phyloP scores from a whole-genome alignment of 176 grass and related monocot genomes.

The Musa schizocarpa region DNA sequence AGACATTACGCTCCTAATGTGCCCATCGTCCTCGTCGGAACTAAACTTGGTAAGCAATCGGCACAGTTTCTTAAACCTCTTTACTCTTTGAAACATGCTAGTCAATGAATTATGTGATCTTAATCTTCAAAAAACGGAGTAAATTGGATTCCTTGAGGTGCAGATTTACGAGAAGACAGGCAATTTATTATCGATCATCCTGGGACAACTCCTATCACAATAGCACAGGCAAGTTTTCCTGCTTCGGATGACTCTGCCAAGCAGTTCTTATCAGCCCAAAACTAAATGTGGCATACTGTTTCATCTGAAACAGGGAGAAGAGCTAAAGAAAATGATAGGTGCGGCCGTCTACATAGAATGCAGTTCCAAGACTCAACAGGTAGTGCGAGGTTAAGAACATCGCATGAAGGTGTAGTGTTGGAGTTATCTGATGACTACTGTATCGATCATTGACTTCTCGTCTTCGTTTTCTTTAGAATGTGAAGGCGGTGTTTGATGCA shows the following conservation, averaged over 20 bases:
- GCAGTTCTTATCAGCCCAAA: background rate
- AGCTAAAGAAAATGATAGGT: slow-evolving; percentile 15
- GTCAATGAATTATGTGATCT: background rate
- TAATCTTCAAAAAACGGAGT: background rate
- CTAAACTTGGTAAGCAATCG: slow-evolving; percentile 15
- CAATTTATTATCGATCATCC: slow-evolving; percentile 18
- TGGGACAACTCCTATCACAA: background rate
- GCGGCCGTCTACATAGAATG: slow-evolving; percentile 16
- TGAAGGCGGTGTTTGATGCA: slow-evolving; percentile 62
- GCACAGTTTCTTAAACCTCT: background rate
- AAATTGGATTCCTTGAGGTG: background rate
- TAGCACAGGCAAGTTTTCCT: slow-evolving; percentile 2
- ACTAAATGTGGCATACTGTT: background rate
- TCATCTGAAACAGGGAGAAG: slow-evolving; percentile 13
- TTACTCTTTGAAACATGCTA: no score
- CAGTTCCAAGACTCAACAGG: slow-evolving; percentile 24
- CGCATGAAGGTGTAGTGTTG: no score
- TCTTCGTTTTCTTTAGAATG: slow-evolving; percentile 33
- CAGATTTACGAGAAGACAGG: slow-evolving; percentile 19
- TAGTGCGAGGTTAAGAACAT: background rate
- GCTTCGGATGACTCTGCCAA: background rate
- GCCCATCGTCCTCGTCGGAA: slow-evolving; percentile 18
- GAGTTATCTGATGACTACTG: no score
- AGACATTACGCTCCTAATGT: slow-evolving; percentile 20
- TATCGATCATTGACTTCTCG: background rate